Evolutionary conservation across 139 green algal genomes (phyloP), one percentile per base, ranked within the genome.

Genomic region (Coelastrella sp.): DNA sequence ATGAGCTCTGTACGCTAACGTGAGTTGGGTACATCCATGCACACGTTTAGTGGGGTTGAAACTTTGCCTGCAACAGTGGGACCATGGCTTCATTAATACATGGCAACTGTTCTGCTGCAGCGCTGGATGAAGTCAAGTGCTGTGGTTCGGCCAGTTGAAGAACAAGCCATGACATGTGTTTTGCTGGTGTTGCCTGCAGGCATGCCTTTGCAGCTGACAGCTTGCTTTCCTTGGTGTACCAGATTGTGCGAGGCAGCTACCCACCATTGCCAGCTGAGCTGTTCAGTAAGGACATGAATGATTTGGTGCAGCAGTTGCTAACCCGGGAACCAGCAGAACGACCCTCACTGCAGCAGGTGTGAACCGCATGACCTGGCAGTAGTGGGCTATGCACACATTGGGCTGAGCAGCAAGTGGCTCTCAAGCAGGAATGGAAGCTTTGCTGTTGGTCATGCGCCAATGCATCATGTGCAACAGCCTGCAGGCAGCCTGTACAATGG

Each of bases 1-100:
- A 98, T 87, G 96, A 98, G 92, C 89, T 98, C 6, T 96, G 93
- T 87, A 94, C 95, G 0, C 93, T 98, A 54, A 94, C 93, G 94
- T 96, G 73, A 89, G 93, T 80, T 14, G 5, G 8, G 68, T 10
- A 71, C 32, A 71, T 11, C 16, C 64, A 7, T 71, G 64, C 64
- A 47, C 32, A 47, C 32, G 32, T 47, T 47, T 47, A 47, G 32
- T 71, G 64, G 11, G 16, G 16, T 71, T 5, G 11, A 20, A 5
- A 71, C 64, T 71, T 71, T 11, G 64, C 64, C 16, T 71, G 64
- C 2, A 71, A 71, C 64, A 47, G 32, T 47, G 32, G 32, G 0
- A 47, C 32, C 32, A 47, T 47, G 1, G 32, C 32, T 71, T 71
- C 64, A 71, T 11, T 71, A 4, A 71, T 47, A 47, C 1, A 47